Evolutionary conservation across 208 protist genomes (phyloP).

Genomic region (Leishmania mexicana): DNA sequence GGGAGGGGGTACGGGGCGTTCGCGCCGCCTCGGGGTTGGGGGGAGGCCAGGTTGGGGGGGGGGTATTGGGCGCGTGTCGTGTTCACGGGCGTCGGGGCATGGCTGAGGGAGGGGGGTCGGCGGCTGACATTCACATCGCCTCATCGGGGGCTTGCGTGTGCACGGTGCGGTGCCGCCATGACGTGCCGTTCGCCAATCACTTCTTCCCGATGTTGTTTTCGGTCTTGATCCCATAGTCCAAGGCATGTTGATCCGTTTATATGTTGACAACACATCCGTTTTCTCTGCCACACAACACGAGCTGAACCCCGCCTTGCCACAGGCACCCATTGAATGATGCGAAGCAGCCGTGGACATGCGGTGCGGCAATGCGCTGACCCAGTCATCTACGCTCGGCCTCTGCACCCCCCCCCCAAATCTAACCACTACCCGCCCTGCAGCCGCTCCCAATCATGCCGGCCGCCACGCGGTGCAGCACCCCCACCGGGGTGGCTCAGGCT

Average conservation of each 20-base stretch:
- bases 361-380: not conserved
- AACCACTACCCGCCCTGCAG: not conserved
- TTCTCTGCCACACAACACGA: not conserved
- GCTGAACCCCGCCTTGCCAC: not conserved
- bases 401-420: not conserved
- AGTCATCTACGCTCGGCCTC: not conserved
- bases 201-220: not conserved
- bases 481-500: not conserved
- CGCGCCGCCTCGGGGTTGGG: too few relatives aligned
- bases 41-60: not conserved
- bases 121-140: not conserved
- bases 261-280: not conserved
- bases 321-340: not conserved
- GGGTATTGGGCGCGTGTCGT: not conserved
- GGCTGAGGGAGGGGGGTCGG: not conserved
- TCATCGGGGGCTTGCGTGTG: not conserved
- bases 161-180: not conserved
- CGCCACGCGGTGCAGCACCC: not conserved
- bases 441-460: not conserved
- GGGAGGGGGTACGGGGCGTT: too few relatives aligned
- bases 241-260: not conserved
- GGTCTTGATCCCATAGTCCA: not conserved
- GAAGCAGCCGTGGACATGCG: not conserved
- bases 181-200: not conserved
- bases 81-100: not conserved